Evolutionary conservation across 2,329 filamentous ascomycete genomes (phyloP).

Genomic region (Microcera coccophila): DNA sequence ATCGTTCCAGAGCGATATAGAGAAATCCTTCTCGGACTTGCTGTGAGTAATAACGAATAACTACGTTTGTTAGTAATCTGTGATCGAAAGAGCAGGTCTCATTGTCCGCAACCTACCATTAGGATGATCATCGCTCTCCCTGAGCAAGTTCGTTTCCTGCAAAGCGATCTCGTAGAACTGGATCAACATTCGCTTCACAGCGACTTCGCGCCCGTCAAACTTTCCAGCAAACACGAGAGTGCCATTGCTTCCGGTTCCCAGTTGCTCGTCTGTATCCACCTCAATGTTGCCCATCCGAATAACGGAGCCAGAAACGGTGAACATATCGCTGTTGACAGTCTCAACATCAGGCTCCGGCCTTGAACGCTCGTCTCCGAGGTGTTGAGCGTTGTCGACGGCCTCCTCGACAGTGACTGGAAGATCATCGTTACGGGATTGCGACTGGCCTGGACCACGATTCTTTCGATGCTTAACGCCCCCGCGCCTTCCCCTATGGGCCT

Average conservation of each 20-base stretch:
- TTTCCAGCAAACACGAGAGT: slow-evolving; percentile 93
- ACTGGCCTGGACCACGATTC: slow-evolving; percentile 50
- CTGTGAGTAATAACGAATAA: slow-evolving; percentile 94
- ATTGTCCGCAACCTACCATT: slow-evolving; percentile 71
- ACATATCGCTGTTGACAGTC: slow-evolving; percentile 54
- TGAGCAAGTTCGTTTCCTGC: slow-evolving; percentile 83
- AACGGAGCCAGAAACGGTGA: slow-evolving; percentile 56
- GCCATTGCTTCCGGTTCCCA: slow-evolving; percentile 87
- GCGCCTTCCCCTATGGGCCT: slow-evolving; percentile 65
- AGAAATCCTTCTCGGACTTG: slow-evolving; percentile 85
- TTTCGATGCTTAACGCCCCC: slow-evolving; percentile 67
- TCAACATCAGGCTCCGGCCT: slow-evolving; percentile 60
- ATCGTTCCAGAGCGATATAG: slow-evolving; percentile 93
- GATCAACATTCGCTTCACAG: slow-evolving; percentile 93
- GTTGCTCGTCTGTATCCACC: slow-evolving; percentile 59
- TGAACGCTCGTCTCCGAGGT: slow-evolving; percentile 46
- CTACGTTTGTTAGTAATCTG: slow-evolving; percentile 39
- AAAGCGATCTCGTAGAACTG: slow-evolving; percentile 95
- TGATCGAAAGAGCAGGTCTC: not conserved
- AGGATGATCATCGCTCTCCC: slow-evolving; percentile 91
- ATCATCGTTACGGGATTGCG: slow-evolving; percentile 48
- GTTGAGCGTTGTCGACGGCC: slow-evolving; percentile 56
- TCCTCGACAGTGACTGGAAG: slow-evolving; percentile 53
- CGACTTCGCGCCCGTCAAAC: slow-evolving; percentile 88
- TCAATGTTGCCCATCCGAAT: slow-evolving; percentile 61